Evolutionary conservation across 1,139 yeast species (phyloP).

Genomic region (Meyerozyma sp.): DNA sequence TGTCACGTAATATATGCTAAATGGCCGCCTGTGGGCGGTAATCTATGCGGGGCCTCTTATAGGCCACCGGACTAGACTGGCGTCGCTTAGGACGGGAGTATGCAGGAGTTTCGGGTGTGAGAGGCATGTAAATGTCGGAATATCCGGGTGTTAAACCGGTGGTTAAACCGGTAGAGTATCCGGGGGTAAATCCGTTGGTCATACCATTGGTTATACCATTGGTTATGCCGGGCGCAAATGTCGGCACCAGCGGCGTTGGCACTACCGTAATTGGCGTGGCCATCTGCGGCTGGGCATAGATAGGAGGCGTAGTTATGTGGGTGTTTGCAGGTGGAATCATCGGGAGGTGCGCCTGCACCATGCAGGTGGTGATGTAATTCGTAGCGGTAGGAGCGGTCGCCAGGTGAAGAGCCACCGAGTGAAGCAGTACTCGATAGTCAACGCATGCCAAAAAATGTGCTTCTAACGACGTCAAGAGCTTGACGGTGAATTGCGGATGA

Average conservation of each 20-base stretch:
- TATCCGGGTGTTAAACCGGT: no score
- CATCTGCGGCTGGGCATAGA: conserved; percentile 1
- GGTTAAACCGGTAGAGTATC: no score
- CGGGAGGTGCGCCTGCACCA: conserved; percentile 4
- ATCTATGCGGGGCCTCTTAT: not conserved
- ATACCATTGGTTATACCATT: not conserved
- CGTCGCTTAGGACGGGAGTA: not conserved
- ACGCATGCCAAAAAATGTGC: conserved; percentile 8
- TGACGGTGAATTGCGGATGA: conserved; percentile 6
- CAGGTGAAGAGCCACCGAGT: not conserved
- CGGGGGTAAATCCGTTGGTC: not conserved
- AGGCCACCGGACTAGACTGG: not conserved
- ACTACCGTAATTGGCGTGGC: not conserved
- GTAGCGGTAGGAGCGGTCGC: not conserved
- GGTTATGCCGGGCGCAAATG: not conserved
- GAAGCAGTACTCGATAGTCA: conserved; percentile 6
- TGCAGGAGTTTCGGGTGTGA: conserved; percentile 1
- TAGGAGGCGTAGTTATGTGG: not conserved
- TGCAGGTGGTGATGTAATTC: not conserved
- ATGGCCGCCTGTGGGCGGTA: not conserved
- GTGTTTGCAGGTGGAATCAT: not conserved
- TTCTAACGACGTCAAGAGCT: conserved; percentile 11
- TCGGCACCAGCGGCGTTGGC: conserved; percentile 2
- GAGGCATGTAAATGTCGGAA: conserved; percentile 1
- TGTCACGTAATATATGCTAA: conserved; percentile 1